Percentiles rank a stretch among this genome's conserved stretches.
These are phyloP conservation scores for Gossypium schwendimanii DNA, from an alignment of 441 rosid genomes.

Conservation along the genomic window DNA sequence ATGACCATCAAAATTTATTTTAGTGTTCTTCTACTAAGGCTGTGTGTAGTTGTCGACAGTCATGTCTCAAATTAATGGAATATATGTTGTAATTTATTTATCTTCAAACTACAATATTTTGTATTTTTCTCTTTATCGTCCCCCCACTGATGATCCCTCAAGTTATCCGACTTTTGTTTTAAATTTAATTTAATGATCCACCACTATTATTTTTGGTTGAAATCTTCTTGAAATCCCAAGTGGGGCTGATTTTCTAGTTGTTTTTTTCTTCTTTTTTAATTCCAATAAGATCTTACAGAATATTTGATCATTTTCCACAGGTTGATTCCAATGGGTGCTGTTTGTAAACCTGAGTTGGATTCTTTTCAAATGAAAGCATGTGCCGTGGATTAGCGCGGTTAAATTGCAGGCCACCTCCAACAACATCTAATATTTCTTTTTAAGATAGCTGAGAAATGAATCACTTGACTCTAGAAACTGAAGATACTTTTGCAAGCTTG, in stretches of 20 bases:
- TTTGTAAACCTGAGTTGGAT: constrained; percentile 26
- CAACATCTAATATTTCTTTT: constrained; percentile 16
- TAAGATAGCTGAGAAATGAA: constrained; percentile 49
- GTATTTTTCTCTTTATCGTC: neutral
- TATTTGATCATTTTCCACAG: constrained; percentile 8
- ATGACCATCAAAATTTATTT: neutral
- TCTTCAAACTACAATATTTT: neutral
- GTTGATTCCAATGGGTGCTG: constrained; percentile 12
- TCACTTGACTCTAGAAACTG: constrained; percentile 56
- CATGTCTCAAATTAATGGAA: neutral
- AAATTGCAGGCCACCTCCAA: constrained; percentile 19
- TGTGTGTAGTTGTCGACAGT: neutral
- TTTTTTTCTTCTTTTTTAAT: neutral
- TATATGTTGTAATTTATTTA: neutral
- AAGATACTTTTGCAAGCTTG: constrained; percentile 57
- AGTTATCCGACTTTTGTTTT: neutral
- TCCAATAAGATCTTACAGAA: neutral
- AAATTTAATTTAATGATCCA: neutral
- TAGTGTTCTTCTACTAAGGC: neutral
- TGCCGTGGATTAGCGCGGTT: constrained; percentile 40
- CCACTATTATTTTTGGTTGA: neutral
- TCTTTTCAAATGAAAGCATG: constrained; percentile 39
- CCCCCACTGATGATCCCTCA: neutral
- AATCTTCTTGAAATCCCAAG: neutral
- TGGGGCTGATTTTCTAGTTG: neutral